phyloP scores from a whole-genome alignment of 441 rosid genomes.

The Erysimum pusillum region DNA sequence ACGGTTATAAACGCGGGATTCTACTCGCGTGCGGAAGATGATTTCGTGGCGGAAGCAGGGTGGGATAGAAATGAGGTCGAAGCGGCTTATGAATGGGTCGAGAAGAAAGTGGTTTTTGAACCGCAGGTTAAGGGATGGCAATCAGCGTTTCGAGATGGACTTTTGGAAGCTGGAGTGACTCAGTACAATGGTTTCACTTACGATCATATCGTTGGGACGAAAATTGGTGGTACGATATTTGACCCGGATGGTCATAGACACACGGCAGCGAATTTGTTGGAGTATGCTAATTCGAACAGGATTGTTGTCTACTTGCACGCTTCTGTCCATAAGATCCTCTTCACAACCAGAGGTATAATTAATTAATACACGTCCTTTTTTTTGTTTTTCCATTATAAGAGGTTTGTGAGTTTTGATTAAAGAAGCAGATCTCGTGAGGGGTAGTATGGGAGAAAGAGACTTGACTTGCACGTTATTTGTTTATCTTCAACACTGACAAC shows the following conservation, averaged over 20 bases:
- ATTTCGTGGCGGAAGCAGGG: conserved; percentile 45
- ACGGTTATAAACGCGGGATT: conserved; percentile 67
- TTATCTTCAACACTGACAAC: too few relatives aligned
- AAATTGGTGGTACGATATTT: conserved; percentile 55
- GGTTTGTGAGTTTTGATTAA: too few relatives aligned
- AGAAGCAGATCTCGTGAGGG: too few relatives aligned
- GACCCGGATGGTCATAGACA: conserved; percentile 55
- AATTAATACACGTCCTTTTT: too few relatives aligned
- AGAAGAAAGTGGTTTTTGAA: conserved; percentile 55
- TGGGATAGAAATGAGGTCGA: conserved; percentile 52
- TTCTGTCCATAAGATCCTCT: conserved; percentile 55
- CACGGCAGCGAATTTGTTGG: conserved; percentile 61
- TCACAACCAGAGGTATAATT: conserved; percentile 53
- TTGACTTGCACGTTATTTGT: too few relatives aligned
- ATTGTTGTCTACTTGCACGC: conserved; percentile 61
- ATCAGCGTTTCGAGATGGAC: conserved; percentile 60
- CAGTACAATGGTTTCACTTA: conserved; percentile 64
- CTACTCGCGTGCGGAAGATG: conserved; percentile 56
- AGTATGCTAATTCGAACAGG: conserved; percentile 54
- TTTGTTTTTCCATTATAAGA: too few relatives aligned
- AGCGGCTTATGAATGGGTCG: conserved; percentile 64
- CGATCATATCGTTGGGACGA: conserved; percentile 56
- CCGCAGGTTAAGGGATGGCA: conserved; percentile 60
- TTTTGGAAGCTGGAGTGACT: conserved; percentile 59
- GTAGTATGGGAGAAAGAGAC: too few relatives aligned